A percentile compares a stretch with the other conserved stretches of the same genome.
These are phyloP conservation scores for Marchantia polymorpha DNA, from an alignment of 225 moss, liverwort and hornwort species.

Conservation along the genomic window DNA sequence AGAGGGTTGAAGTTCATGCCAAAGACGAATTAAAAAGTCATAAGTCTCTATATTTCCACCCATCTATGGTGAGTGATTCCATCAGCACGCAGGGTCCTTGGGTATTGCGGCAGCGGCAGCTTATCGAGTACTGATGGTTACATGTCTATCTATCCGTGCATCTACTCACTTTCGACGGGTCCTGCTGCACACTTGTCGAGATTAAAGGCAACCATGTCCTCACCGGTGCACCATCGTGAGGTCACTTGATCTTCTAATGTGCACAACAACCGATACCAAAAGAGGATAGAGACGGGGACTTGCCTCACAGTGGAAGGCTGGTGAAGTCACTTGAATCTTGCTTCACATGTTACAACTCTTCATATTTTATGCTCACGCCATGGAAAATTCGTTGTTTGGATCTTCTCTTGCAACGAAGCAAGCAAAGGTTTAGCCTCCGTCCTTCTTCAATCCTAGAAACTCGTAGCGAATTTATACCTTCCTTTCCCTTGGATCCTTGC, in stretches of 20 bases:
- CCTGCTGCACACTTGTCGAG: neutral
- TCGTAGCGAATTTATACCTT: too few species aligned
- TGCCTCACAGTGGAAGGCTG: too few species aligned
- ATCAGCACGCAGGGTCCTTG: neutral
- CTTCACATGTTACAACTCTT: too few species aligned
- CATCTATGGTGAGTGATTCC: neutral
- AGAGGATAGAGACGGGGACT: neutral
- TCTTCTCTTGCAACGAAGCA: too few species aligned
- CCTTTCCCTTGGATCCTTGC: too few species aligned
- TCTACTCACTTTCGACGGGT: neutral
- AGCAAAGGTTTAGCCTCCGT: too few species aligned
- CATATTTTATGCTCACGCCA: too few species aligned
- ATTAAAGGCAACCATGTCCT: neutral
- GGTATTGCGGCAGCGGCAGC: neutral
- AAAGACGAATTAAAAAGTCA: too few species aligned
- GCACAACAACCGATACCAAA: neutral
- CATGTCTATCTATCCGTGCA: neutral
- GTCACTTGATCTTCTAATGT: neutral
- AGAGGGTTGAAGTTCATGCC: too few species aligned
- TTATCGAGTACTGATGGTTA: neutral
- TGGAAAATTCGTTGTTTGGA: too few species aligned
- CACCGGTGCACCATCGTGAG: neutral
- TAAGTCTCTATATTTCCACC: neutral
- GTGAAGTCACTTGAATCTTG: too few species aligned
- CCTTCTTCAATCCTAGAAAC: too few species aligned